These are phyloP conservation scores for Didymella lethalis DNA, from an alignment of 2,329 filamentous ascomycete species.

Conservation along the genomic window DNA sequence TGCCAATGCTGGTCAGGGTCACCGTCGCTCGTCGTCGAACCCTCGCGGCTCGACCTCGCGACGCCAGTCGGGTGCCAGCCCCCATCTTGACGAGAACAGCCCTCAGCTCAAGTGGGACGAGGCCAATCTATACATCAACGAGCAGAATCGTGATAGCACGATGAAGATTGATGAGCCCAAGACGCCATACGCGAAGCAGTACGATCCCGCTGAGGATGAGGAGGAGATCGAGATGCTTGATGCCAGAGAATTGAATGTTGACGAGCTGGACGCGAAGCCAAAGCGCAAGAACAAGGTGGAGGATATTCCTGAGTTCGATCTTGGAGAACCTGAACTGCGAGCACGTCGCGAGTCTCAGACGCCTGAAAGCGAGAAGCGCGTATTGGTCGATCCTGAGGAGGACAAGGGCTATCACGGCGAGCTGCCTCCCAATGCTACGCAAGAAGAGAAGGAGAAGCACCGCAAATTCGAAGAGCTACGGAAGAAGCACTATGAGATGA, in stretches of 20 bases:
- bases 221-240: conserved; percentile 73
- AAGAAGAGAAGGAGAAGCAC: conserved; percentile 89
- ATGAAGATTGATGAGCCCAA: conserved; percentile 99
- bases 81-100: conserved; percentile 64
- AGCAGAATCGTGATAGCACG: conserved; percentile 91
- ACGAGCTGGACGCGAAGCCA: conserved; percentile 68
- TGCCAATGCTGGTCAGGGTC: conserved; percentile 83
- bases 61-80: conserved; percentile 68
- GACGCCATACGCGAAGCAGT: conserved; percentile 92
- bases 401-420: conserved; percentile 64
- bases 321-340: conserved; percentile 84
- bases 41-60: conserved; percentile 73
- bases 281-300: conserved; percentile 62
- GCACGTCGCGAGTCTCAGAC: conserved; percentile 43
- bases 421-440: conserved; percentile 61
- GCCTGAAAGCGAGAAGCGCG: conserved; percentile 71
- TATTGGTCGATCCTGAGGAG: conserved; percentile 73
- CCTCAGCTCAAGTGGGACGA: conserved; percentile 97
- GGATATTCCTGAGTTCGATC: conserved; percentile 89
- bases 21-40: conserved; percentile 81
- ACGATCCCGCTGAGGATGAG: conserved; percentile 88
- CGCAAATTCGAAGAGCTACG: conserved; percentile 87
- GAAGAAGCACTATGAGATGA: conserved; percentile 99
- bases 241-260: conserved; percentile 72
- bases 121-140: conserved; percentile 94